Evolutionary conservation across 306 rosid species (phyloP).

Genomic region (Vicia sativa): DNA sequence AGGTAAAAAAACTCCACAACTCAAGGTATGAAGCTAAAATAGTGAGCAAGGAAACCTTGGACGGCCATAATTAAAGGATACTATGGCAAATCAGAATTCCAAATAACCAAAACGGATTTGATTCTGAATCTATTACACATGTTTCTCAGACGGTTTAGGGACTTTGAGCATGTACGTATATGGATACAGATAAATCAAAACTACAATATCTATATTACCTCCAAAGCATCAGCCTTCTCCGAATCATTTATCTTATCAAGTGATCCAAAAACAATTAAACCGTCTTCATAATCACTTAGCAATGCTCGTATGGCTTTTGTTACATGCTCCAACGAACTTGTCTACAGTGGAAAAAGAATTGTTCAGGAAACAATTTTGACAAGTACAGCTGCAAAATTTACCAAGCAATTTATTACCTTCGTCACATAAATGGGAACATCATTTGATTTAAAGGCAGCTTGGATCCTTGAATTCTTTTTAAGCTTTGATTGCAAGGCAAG

Average conservation of each 20-base stretch:
- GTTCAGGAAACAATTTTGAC: conserved; percentile 34
- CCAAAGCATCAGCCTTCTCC: conserved; percentile 83
- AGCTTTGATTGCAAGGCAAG: conserved; percentile 89
- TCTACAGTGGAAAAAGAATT: conserved; percentile 48
- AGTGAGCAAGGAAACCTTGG: not conserved
- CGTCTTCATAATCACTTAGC: conserved; percentile 69
- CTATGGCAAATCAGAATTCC: not conserved
- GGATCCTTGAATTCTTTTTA: conserved; percentile 86
- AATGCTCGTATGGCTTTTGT: conserved; percentile 74
- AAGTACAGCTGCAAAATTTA: conserved; percentile 17
- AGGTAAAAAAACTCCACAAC: not conserved
- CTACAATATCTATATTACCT: conserved; percentile 57
- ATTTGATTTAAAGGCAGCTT: conserved; percentile 88
- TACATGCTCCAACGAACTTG: conserved; percentile 75
- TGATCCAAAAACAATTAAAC: conserved; percentile 59
- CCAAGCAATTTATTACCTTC: conserved; percentile 58
- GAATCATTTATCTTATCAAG: conserved; percentile 54
- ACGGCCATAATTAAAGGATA: not conserved
- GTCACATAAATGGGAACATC: conserved; percentile 71
- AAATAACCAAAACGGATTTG: not conserved
- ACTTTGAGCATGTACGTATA: conserved; percentile 4
- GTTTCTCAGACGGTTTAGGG: conserved; percentile 9
- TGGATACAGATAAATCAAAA: conserved; percentile 30
- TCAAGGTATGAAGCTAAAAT: not conserved
- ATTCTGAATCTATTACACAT: conserved; percentile 25